A percentile compares a stretch with the other conserved stretches of the same genome.
Evolutionary conservation across 2,329 filamentous ascomycete species (phyloP).

Genomic region (Neonectria punicea): DNA sequence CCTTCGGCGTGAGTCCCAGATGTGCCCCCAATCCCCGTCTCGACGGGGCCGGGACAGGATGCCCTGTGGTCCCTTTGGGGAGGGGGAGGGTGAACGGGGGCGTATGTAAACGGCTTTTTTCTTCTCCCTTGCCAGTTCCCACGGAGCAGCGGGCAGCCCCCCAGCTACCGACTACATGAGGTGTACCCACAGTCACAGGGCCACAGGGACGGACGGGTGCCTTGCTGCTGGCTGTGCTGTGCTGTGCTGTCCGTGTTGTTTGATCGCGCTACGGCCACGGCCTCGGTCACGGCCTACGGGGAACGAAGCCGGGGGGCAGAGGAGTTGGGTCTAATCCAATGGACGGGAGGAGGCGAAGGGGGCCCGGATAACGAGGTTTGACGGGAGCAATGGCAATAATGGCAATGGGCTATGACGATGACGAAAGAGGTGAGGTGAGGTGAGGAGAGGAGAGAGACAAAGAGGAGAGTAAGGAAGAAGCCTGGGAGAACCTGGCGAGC

Average conservation of each 20-base stretch:
- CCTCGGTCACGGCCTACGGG: constrained; percentile 23
- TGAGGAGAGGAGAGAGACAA: constrained; percentile 30
- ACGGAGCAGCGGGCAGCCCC: constrained; percentile 20
- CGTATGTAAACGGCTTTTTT: constrained; percentile 29
- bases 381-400: constrained; percentile 5
- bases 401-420: constrained; percentile 21
- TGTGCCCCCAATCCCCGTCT: constrained; percentile 35
- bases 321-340: constrained; percentile 23
- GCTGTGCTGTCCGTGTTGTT: constrained; percentile 26
- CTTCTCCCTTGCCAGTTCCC: constrained; percentile 16
- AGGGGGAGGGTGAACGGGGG: constrained; percentile 26
- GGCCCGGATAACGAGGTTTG: constrained; percentile 2
- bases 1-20: constrained; percentile 37
- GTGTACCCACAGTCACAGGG: constrained; percentile 35
- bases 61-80: constrained; percentile 38
- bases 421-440: constrained; percentile 33
- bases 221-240: constrained; percentile 12
- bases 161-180: constrained; percentile 28
- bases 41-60: constrained; percentile 31
- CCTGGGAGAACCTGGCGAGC: constrained; percentile 5
- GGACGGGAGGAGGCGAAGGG: constrained; percentile 6
- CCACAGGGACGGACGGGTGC: constrained; percentile 39
- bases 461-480: constrained; percentile 16
- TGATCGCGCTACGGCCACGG: constrained; percentile 40
- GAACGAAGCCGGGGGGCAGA: constrained; percentile 26